Conservation (phyloP, 305 asterid genomes). For the Fraxinus xanthoxyloides region DNA sequence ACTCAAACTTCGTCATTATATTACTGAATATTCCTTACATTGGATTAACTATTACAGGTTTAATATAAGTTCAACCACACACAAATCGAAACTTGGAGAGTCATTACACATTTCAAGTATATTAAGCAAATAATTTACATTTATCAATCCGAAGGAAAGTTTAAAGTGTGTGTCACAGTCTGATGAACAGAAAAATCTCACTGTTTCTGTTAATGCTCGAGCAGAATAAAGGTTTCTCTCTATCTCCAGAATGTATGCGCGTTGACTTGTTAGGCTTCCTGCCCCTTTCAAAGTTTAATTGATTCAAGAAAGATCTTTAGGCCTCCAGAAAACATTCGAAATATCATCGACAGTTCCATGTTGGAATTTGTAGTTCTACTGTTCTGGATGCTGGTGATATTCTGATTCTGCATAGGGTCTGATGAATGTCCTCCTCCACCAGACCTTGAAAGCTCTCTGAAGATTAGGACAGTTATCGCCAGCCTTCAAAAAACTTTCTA, state of each 20-base stretch:
- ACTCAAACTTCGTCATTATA: neutral
- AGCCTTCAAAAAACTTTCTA: conserved; percentile 68
- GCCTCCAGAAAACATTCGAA: neutral
- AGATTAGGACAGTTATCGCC: conserved; percentile 94
- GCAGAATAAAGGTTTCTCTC: neutral
- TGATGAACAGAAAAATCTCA: neutral
- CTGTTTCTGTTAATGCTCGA: conserved; percentile 5
- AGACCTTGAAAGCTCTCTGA: conserved; percentile 83
- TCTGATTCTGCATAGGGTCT: conserved; percentile 60
- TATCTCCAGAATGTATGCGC: neutral
- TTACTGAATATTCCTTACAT: neutral
- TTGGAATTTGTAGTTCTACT: neutral
- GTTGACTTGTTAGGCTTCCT: neutral
- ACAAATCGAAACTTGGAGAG: neutral
- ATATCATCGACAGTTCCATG: neutral
- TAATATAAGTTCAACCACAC: neutral
- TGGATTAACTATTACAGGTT: neutral
- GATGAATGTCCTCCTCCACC: conserved; percentile 95
- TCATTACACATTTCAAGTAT: neutral
- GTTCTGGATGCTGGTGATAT: conserved; percentile 27
- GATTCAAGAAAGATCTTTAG: neutral
- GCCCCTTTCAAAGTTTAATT: neutral
- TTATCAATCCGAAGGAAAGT: conserved; percentile 15
- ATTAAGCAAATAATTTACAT: conserved; percentile 1
- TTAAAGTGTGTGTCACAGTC: neutral